A percentile compares a stretch with the other conserved stretches of the same genome.
These are phyloP conservation scores for Mycena chlorophos DNA, from an alignment of 768 basidiomycete genomes.

Conservation along the genomic window DNA sequence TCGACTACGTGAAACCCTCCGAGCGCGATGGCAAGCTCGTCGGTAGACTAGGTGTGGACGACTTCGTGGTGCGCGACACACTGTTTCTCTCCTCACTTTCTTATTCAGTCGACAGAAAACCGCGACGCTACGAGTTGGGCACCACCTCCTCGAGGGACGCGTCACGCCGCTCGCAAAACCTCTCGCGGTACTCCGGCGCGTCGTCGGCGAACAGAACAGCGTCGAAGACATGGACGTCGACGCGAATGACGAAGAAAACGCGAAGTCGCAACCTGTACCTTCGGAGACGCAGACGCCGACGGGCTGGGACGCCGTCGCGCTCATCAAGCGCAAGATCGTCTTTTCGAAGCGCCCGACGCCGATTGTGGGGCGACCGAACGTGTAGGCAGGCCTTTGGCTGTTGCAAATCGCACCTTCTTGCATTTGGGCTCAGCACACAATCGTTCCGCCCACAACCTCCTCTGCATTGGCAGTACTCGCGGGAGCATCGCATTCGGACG, in stretches of 20 bases:
- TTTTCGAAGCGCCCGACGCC: constrained; percentile 86
- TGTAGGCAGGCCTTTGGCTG: too few relatives aligned
- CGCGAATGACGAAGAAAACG: constrained; percentile 14
- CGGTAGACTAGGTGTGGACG: constrained; percentile 71
- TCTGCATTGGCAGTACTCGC: too few relatives aligned
- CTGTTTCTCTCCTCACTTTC: not conserved
- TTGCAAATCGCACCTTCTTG: too few relatives aligned
- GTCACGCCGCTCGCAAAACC: constrained; percentile 76
- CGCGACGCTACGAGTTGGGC: constrained; percentile 78
- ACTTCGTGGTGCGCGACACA: constrained; percentile 47
- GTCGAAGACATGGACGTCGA: not conserved
- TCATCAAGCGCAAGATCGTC: constrained; percentile 80
- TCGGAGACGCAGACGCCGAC: constrained; percentile 21
- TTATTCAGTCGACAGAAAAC: constrained; percentile 52
- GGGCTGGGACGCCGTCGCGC: constrained; percentile 63
- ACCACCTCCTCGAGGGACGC: constrained; percentile 90
- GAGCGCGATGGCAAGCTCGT: constrained; percentile 71
- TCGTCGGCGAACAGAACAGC: constrained; percentile 20
- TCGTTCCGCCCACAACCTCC: too few relatives aligned
- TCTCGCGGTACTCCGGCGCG: constrained; percentile 69
- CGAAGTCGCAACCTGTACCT: constrained; percentile 2
- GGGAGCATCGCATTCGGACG: too few relatives aligned
- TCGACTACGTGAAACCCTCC: constrained; percentile 51
- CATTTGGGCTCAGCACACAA: too few relatives aligned
- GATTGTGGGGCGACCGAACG: constrained; percentile 41